These are phyloP conservation scores for Galerina marginata DNA, from an alignment of 768 basidiomycete species.

Conservation along the genomic window DNA sequence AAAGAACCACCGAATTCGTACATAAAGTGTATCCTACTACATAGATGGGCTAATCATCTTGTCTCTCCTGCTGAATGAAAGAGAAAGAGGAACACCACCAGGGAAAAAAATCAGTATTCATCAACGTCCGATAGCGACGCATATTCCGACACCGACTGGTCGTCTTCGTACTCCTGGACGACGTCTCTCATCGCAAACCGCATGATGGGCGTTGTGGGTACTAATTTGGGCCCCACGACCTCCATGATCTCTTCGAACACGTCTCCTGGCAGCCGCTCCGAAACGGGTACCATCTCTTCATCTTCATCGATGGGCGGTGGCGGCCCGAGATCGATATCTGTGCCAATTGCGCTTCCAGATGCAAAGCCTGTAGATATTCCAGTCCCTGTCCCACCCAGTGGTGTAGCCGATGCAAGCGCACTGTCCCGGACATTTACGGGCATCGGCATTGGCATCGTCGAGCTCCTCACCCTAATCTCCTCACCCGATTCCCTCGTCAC, in stretches of 20 bases:
- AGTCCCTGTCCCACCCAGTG: background rate
- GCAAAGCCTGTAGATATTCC: constrained; percentile 1
- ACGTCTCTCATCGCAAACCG: constrained; percentile 85
- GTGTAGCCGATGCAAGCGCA: constrained; percentile 5
- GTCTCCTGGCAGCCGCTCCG: constrained; percentile 44
- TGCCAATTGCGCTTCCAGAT: background rate
- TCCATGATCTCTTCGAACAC: constrained; percentile 57
- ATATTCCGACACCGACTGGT: constrained; percentile 77
- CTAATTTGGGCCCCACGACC: constrained; percentile 75
- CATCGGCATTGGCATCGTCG: background rate
- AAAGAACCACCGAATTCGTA: no score
- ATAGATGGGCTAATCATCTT: background rate
- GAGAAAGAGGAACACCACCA: background rate
- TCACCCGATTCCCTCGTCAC: constrained; percentile 58
- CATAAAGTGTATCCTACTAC: background rate
- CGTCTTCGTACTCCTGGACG: constrained; percentile 81
- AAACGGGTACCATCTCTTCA: constrained; percentile 55
- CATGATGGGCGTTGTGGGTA: constrained; percentile 83
- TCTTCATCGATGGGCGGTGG: constrained; percentile 42
- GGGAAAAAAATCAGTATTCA: constrained; percentile 54
- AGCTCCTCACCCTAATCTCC: constrained; percentile 23
- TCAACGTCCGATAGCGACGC: constrained; percentile 81
- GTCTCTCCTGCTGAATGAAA: background rate
- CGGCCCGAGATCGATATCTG: constrained; percentile 25
- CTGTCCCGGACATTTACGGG: constrained; percentile 20